Evolutionary conservation across 108 stramenopile genomes (phyloP).

Genomic region (Chaetoceros tenuissimus): DNA sequence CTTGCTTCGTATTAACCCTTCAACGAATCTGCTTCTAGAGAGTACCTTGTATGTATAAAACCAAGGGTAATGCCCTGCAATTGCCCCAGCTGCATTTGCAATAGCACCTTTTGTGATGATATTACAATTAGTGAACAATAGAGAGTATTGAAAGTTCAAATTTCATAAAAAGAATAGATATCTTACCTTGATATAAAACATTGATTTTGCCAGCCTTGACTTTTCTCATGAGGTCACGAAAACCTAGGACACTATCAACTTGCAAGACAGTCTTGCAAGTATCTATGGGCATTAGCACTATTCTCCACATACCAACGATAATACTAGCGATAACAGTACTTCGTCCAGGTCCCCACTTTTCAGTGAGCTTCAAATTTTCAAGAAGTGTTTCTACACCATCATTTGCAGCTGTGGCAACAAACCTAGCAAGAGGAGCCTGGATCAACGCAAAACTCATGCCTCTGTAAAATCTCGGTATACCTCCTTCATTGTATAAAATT

Average conservation of each 20-base stretch:
- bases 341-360: conserved; percentile 64
- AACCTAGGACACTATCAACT: conserved; percentile 71
- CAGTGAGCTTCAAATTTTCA: conserved; percentile 25
- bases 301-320: conserved; percentile 79
- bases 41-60: conserved; percentile 70
- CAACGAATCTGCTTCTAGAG: conserved; percentile 24
- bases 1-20: conserved; percentile 19
- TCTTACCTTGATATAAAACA: conserved; percentile 49
- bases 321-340: conserved; percentile 66
- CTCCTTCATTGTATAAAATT: conserved; percentile 74
- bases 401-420: conserved; percentile 89
- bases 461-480: conserved; percentile 86
- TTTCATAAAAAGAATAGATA: neutral
- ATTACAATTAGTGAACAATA: neutral
- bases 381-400: conserved; percentile 74
- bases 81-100: conserved; percentile 51
- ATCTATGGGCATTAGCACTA: conserved; percentile 88
- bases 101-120: conserved; percentile 30
- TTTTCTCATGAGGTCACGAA: conserved; percentile 46
- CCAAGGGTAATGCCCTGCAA: conserved; percentile 78
- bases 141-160: neutral
- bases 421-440: conserved; percentile 85
- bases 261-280: conserved; percentile 96
- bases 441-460: conserved; percentile 87
- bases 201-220: conserved; percentile 54